These are phyloP conservation scores for Thelonectria rubi DNA, from an alignment of 2,329 filamentous ascomycete species.

Conservation along the genomic window DNA sequence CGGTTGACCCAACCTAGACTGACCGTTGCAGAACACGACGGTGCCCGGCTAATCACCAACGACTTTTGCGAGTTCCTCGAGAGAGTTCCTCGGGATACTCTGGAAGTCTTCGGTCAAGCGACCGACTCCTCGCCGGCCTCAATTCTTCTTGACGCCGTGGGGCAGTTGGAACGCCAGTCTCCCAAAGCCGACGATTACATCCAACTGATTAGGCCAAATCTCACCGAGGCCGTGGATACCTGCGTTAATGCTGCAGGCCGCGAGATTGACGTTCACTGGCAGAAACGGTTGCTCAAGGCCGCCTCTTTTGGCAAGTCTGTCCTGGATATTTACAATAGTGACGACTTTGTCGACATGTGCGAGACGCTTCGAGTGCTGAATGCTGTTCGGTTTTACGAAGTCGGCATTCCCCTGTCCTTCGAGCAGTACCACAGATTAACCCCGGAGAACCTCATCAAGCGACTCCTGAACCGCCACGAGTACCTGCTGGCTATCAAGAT, in stretches of 20 bases:
- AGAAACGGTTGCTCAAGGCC: constrained; percentile 94
- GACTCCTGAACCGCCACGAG: constrained; percentile 88
- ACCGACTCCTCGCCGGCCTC: constrained; percentile 90
- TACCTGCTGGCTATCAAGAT: constrained; percentile 91
- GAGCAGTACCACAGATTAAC: constrained; percentile 93
- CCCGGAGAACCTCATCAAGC: constrained; percentile 84
- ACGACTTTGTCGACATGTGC: constrained; percentile 98
- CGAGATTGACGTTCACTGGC: constrained; percentile 90
- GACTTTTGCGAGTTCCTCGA: constrained; percentile 98
- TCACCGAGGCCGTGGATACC: constrained; percentile 92
- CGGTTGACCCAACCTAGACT: constrained; percentile 9
- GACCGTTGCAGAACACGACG: constrained; percentile 69
- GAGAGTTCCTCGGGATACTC: constrained; percentile 84
- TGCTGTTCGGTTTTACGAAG: constrained; percentile 88
- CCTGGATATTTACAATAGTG: constrained; percentile 95
- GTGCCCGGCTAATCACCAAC: constrained; percentile 89
- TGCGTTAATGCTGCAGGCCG: constrained; percentile 94
- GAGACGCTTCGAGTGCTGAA: constrained; percentile 93
- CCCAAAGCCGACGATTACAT: constrained; percentile 98
- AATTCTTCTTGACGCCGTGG: constrained; percentile 91
- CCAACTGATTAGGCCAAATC: constrained; percentile 85
- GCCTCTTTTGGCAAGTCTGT: constrained; percentile 98
- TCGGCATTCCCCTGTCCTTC: constrained; percentile 89
- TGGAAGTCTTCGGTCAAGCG: constrained; percentile 88
- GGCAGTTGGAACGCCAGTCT: constrained; percentile 90